Evolutionary conservation across 352 stramenopile genomes (phyloP), one percentile per base, ranked within the genome.

Genomic region (Peronospora destructor): DNA sequence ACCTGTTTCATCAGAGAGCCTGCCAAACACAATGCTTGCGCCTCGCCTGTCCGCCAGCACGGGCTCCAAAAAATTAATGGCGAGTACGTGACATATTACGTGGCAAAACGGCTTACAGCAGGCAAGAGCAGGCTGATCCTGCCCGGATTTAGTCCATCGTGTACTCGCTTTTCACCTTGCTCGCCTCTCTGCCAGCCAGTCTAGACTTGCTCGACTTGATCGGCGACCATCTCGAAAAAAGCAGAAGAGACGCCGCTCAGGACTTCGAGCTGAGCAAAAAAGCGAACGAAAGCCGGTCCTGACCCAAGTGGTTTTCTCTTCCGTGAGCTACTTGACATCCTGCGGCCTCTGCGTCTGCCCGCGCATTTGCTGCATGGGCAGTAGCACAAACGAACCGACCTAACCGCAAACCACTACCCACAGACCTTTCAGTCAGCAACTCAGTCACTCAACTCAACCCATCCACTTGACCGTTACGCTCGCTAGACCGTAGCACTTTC

Each of bases 281-380:
- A 66, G 61, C 53, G 48, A 64, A 64, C 61, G 56, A 57, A 54
- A 53, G 54, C 64, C 43, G 59, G 59, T 57, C 45, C 59, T 68
- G 59, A 64, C 55, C 59, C 59, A 66, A 70, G 61, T 70, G 61
- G 56, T 46, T 69, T 62, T 50, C 28, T 63, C 53, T 56, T 61
- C 42, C 43, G 33, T 32, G 37, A 55, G 55, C 44, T 49, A 64
- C 54, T 64, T 68, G 45, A 64, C 25, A 38, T 38, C 45, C 43
- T 64, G 39, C 43, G 34, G 33, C 37, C 33, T n/a, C n/a, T n/a
- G n/a, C n/a, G n/a, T n/a, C n/a, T n/a, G n/a, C n/a, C n/a, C n/a
- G n/a, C n/a, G n/a, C n/a, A n/a, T n/a, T n/a, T 25, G 19, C 50
- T 38, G 43, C 19, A 21, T 3, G 19, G 19, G 19, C 19, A 21